Evolutionary conservation across 805 yeast genomes (phyloP), one percentile per base, ranked within the genome.

Genomic region (Clavispora phyllophila): DNA sequence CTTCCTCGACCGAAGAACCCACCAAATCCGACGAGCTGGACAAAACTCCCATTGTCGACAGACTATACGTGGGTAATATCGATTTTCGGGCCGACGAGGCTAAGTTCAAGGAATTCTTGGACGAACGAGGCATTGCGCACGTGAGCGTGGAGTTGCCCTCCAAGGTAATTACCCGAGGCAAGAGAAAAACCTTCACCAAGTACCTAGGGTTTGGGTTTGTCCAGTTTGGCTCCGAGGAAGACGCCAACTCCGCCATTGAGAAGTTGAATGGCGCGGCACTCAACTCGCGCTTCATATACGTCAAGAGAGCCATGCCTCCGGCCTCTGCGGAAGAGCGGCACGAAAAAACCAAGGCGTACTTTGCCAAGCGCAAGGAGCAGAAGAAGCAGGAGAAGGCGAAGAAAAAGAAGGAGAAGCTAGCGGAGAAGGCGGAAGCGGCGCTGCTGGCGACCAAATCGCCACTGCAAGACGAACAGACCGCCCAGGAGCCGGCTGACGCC

Each of bases 201-300:
- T 72, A 65, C 58, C 75, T 68, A 46, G 85, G 86, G 32, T 79
- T 76, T 53, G 84, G 81, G 12, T 81, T 80, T 57, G 75, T 79
- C 40, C 76, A 79, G 46, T 78, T 77, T 52, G 70, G 61, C 34
- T 51, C 62, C 37, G 68, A 66, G 36, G 70, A 59, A 17, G 68
- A 68, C 20, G 77, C 78, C 10, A 75, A 71, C 37, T 57, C 57
- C 39, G 75, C 76, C 23, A 66, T 76, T 51, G 66, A 57, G 40
- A 57, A 64, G 38, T 69, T 56, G 53, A 69, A 67, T 44, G 73
- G 73, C 43, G 57, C 58, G 41, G 66, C 65, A 45, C 68, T 75
- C 60, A 73, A 72, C 49, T 68, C 63, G 41, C 66, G 80, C 55
- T 60, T 67, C 42, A 68, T 81, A 40, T 72, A 69, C 46, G 73